A percentile compares a stretch with the other conserved stretches of the same genome.
phyloP scores from a whole-genome alignment of 805 yeast species.

The Ogataea degrootiae region DNA sequence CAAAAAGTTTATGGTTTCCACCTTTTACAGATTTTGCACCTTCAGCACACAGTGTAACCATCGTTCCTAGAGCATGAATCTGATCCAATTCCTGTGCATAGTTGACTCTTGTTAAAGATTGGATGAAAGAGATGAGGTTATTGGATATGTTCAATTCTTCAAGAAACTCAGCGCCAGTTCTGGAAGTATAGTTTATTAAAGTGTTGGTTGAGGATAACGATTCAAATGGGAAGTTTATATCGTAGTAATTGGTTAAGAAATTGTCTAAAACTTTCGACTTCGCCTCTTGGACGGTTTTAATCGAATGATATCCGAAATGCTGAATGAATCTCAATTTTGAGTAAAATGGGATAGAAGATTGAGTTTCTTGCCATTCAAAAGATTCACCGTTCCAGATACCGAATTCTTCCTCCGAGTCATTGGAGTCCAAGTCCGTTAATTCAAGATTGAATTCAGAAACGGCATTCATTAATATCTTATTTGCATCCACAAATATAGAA shows the following conservation, averaged over 20 bases:
- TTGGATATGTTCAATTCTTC: conserved; percentile 20
- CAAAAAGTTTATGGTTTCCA: conserved; percentile 43
- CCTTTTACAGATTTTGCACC: conserved; percentile 35
- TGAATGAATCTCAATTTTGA: conserved; percentile 18
- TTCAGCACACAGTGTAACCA: conserved; percentile 36
- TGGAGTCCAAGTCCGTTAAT: conserved; percentile 9
- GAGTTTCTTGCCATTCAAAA: conserved; percentile 8
- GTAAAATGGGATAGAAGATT: conserved; percentile 2
- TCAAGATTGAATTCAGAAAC: conserved; percentile 32
- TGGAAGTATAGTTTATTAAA: conserved; percentile 22
- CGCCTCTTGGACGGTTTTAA: conserved; percentile 14
- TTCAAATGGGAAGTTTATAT: conserved; percentile 33
- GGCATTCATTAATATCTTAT: conserved; percentile 35
- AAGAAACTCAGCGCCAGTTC: conserved; percentile 25
- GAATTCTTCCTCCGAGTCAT: conserved; percentile 12
- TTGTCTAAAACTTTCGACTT: conserved; percentile 16
- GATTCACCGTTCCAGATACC: conserved; percentile 37
- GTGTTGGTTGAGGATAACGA: conserved; percentile 16
- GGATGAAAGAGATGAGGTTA: conserved; percentile 28
- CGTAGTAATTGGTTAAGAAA: conserved; percentile 31
- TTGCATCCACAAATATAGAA: conserved; percentile 37
- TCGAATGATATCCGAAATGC: conserved; percentile 30
- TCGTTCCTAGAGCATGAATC: conserved; percentile 40
- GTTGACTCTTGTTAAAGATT: conserved; percentile 39
- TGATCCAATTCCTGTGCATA: conserved; percentile 37